Base-by-base conservation (phyloP, 495 filamentous ascomycete species). In the Neurospora tetraspora region DNA sequence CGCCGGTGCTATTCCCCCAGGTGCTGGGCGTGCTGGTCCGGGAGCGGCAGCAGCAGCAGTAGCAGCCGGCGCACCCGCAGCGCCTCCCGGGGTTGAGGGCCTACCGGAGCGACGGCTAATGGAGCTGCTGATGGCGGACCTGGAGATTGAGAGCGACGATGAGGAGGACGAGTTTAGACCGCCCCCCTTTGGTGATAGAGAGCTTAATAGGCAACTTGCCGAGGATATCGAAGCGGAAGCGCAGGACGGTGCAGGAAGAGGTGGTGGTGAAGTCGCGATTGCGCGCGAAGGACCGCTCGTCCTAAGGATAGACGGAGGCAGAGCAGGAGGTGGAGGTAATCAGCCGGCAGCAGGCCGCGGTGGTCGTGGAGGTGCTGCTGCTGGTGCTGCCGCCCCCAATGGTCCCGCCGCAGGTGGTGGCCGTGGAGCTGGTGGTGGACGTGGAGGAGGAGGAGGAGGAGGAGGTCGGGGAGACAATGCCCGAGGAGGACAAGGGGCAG, bases 251-350 rank as follows among this genome's bases (percentile, higher is more conserved):
- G 70, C 69, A 10, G 73, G 71, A 36, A 71, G 43, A 37, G 69
- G 78, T 68, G 76, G 53, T 72, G 74, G 74, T 45, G 72, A 77
- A 43, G 79, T 83, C 59, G 81, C 74, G 59, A 81, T 86, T 38
- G 85, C 82, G 45, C 78, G 86, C 2, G 86, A 88, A 77, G 86
- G 85, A 0, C 86, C 86, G 36, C 81, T 88, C 14, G 85, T 88
- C 27, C 82, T 88, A 31, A 80, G 86, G 45, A 86, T 88, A 39
- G 85, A 84, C 14, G 80, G 69, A 72, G 45, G 45, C 10, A 14
- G 45, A 5, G 45, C 18, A 20, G 20, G 45, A 14, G 45, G 10
- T 1, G 53, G 53, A 9, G 79, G 74, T 69, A 77, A 79, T 75
- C 80, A 73, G 27, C 78, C 78, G 37, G 78, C 76, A 20, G 76